A percentile compares a stretch with the other conserved stretches of the same genome.
phyloP scores from a whole-genome alignment of 2,329 filamentous ascomycete species.

The Fonsecaea pedrosoi region DNA sequence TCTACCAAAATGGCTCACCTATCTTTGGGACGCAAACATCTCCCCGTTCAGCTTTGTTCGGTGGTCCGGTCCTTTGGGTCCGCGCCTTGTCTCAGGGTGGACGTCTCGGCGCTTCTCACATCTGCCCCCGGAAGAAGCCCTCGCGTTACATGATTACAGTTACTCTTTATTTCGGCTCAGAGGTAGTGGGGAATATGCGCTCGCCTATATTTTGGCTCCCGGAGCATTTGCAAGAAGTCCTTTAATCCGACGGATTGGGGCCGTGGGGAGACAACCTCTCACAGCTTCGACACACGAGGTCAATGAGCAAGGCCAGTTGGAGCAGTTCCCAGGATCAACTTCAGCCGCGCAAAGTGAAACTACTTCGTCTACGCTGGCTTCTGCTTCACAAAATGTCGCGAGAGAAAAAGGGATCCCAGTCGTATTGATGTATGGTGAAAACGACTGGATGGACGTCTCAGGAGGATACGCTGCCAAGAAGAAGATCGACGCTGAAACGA shows the following conservation, averaged over 20 bases:
- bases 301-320: slow-evolving; percentile 2
- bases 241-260: slow-evolving; percentile 83
- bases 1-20: slow-evolving; percentile 84
- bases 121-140: slow-evolving; percentile 77
- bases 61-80: slow-evolving; percentile 85
- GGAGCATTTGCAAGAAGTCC: slow-evolving; percentile 90
- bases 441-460: slow-evolving; percentile 97
- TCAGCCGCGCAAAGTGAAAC: slow-evolving; percentile 21
- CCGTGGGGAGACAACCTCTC: slow-evolving; percentile 76
- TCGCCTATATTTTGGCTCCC: slow-evolving; percentile 90
- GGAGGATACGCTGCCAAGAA: slow-evolving; percentile 82
- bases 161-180: slow-evolving; percentile 93
- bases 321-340: slow-evolving; percentile 43
- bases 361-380: slow-evolving; percentile 23
- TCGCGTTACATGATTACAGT: slow-evolving; percentile 88
- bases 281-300: slow-evolving; percentile 31
- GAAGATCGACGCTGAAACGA: slow-evolving; percentile 73
- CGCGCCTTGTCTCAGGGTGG: slow-evolving; percentile 92
- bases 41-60: slow-evolving; percentile 92
- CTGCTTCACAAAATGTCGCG: slow-evolving; percentile 41
- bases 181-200: slow-evolving; percentile 90
- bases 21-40: slow-evolving; percentile 96
- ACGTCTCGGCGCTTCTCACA: slow-evolving; percentile 91
- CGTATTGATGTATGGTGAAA: slow-evolving; percentile 94
- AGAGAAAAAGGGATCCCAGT: slow-evolving; percentile 75